Evolutionary conservation across 345 rosid species (phyloP), one percentile per base, ranked within the genome.

Genomic region (Ceriops zippeliana): DNA sequence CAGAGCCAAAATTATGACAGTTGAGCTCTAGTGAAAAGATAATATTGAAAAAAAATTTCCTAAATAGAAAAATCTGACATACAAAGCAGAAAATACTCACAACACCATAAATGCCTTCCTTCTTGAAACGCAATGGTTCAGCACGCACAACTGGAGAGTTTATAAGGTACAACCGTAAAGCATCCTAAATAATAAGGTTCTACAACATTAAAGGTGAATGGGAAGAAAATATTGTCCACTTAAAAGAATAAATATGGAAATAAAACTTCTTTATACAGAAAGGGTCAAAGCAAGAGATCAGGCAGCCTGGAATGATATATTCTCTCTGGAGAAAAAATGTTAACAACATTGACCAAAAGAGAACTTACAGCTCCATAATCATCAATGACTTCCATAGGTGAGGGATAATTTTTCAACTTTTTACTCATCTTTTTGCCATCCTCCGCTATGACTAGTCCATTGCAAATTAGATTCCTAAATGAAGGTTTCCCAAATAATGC

Each of bases 351-450:
- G 27, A 56, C 20, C 26, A 54, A 37, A 19, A 59, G 59, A 56
- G 21, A 57, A 82, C 96, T 83, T 86, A 95, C 99, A 70, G 99
- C 99, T 60, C 99, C 99, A 68, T 92, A 87, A 60, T 90, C 95
- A 83, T 87, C 72, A 61, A 96, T 92, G 68, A 96, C 92, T 19
- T 96, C 93, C 78, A 84, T 67, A 42, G 99, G 99, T 17, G 93
- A 84, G 30, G 99, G 99, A 78, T 92, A 96, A 69, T 96, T 96
- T 77, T 78, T 86, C 78, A 92, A 78, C 65, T 83, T 92, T 79
- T 96, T 92, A 83, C 89, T 81, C 99, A 96, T 96, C 87, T 96
- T 96, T 80, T 87, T 96, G 59, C 99, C 99, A 87, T 96, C 99
- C 75, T 90, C 95, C 27, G 95, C 98, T 72, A 92, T 87, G 42